Base-by-base conservation (phyloP, 2,329 filamentous ascomycete species). In the Pseudocercospora fuligena region DNA sequence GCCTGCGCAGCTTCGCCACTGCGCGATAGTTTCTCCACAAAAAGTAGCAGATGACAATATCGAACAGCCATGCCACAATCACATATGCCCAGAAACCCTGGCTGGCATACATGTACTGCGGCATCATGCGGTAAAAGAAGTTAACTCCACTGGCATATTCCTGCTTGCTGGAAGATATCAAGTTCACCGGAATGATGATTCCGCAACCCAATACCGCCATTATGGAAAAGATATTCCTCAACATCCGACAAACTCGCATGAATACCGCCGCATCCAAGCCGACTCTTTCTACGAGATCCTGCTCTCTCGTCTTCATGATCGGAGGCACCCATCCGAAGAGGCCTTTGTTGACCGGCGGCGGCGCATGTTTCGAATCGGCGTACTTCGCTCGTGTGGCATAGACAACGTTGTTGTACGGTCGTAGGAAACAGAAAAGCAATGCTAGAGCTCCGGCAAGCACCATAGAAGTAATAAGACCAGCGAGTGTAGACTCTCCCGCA, bases 371-470 rank as follows among this genome's bases (percentile, higher is more conserved):
- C 72, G 93, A 89, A 78, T 98, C 94, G 77, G 93, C 91, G 83
- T 97, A 90, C 78, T 97, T 97, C 58, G 96, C 85, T 78, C 96
- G 94, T 47, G 95, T 95, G 3, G 95, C 94, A 81, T 99, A 99
- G 57, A 99, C 92, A 73, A 94, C 87, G 64, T 90, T 91, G 79
- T 98, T 94, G 80, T 94, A 93, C 5, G 95, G 95, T 67, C 95
- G 92, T 63, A 98, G 84, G 73, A 97, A 83, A 69, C 93, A 97
- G 85, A 98, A 99, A 70, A 89, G 81, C 66, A 97, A 78, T 69
- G 92, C 89, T 73, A 97, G 89, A 72, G 89, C 84, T 69, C 86
- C 75, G 8, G 93, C 92, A 75, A 95, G 83, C 63, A 88, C 91
- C 53, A 97, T 77, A 2, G 94, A 97, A 23, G 91, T 93, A 70